Evolutionary conservation across 768 basidiomycete species (phyloP).

Genomic region (Butyriboletus loyo): DNA sequence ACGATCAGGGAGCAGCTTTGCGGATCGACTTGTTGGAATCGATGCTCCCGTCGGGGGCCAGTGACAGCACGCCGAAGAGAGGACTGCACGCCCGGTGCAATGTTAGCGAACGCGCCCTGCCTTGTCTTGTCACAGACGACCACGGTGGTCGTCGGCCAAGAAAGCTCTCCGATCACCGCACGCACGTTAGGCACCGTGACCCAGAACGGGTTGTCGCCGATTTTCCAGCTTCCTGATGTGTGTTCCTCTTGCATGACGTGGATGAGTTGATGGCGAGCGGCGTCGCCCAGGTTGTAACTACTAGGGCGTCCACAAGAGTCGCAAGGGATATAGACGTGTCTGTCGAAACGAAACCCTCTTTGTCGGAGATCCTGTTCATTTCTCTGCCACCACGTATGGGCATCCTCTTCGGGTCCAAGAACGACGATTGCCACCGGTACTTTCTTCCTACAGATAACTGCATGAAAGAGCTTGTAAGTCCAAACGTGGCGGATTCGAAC

Average conservation of each 20-base stretch:
- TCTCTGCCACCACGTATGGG: slow-evolving; percentile 26
- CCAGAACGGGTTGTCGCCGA: slow-evolving; percentile 6
- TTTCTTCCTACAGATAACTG: slow-evolving; percentile 29
- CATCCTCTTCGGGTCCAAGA: slow-evolving; percentile 31
- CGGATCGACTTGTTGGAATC: slow-evolving; percentile 16
- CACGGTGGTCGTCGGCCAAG: slow-evolving; percentile 20
- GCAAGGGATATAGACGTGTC: slow-evolving; percentile 25
- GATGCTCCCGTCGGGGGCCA: slow-evolving; percentile 1
- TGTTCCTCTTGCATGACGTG: slow-evolving; percentile 11
- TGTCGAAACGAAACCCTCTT: slow-evolving; percentile 23
- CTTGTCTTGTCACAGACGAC: slow-evolving; percentile 17
- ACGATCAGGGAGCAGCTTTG: neutral
- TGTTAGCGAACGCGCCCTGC: neutral
- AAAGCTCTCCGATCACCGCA: slow-evolving; percentile 14
- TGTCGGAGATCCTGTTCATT: slow-evolving; percentile 20
- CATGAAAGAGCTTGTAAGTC: slow-evolving; percentile 31
- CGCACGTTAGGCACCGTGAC: slow-evolving; percentile 16
- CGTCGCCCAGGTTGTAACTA: neutral
- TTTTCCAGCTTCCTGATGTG: slow-evolving; percentile 13
- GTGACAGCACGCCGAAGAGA: neutral
- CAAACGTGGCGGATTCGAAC: slow-evolving; percentile 14
- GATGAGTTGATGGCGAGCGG: neutral
- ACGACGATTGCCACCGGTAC: slow-evolving; percentile 31
- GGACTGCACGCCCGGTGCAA: slow-evolving; percentile 9
- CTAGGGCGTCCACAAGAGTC: neutral